Evolutionary conservation across 176 grass and related monocot genomes (phyloP).

Genomic region (Hsuehochloa calcarea): DNA sequence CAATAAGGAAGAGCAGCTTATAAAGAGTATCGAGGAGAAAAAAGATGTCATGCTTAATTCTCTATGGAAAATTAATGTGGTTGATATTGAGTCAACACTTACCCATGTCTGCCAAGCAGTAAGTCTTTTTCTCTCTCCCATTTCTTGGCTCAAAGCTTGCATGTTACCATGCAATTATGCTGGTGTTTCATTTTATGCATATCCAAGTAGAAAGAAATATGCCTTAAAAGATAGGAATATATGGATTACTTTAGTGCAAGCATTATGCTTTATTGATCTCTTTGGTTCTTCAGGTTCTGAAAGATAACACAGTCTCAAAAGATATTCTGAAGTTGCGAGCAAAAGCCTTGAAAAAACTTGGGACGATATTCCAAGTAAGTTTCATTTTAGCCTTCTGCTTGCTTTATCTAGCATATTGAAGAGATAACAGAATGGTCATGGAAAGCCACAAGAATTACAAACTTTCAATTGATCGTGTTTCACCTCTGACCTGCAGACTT

Average conservation of each 20-base stretch:
- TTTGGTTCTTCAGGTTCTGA: conserved; percentile 69
- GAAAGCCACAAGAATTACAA: neutral
- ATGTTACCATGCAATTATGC: neutral
- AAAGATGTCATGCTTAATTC: conserved; percentile 89
- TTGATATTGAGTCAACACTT: conserved; percentile 89
- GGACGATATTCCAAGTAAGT: conserved; percentile 90
- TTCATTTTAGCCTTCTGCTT: neutral
- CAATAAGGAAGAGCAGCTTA: conserved; percentile 59
- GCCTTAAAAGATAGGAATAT: neutral
- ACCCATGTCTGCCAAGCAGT: conserved; percentile 85
- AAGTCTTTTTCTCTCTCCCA: conserved; percentile 5
- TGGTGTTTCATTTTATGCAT: neutral
- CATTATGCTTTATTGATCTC: conserved; percentile 7
- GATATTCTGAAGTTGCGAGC: conserved; percentile 76
- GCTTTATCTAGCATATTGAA: neutral
- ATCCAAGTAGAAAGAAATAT: neutral
- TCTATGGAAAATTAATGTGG: conserved; percentile 98
- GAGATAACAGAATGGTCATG: neutral
- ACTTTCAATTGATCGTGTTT: neutral
- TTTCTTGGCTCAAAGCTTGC: neutral
- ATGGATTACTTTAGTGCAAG: neutral
- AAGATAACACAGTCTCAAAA: conserved; percentile 69
- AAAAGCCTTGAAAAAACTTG: conserved; percentile 84
- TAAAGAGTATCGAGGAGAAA: conserved; percentile 79
- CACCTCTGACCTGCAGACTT: neutral